Conservation (phyloP, 805 yeast genomes). For the Candida wancherniae region DNA sequence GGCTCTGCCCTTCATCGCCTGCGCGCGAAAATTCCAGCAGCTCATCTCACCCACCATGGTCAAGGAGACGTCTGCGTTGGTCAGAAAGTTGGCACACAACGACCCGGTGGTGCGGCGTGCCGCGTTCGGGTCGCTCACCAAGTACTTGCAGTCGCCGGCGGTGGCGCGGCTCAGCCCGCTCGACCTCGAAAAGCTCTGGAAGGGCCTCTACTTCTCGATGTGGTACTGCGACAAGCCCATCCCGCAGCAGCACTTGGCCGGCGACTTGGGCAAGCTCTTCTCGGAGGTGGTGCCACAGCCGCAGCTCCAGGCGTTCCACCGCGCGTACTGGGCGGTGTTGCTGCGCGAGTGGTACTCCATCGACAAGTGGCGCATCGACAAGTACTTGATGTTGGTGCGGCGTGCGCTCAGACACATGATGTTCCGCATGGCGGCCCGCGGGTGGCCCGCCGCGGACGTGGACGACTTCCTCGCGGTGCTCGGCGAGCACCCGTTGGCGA, state of each 20-base stretch:
- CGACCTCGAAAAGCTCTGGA: constrained; percentile 85
- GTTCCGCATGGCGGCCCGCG: constrained; percentile 44
- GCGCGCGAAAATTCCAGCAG: no score
- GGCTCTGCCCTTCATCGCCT: no score
- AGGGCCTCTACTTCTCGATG: constrained; percentile 91
- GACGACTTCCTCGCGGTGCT: constrained; percentile 42
- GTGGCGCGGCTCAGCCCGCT: constrained; percentile 39
- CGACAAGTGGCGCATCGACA: constrained; percentile 85
- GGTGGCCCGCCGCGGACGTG: constrained; percentile 49
- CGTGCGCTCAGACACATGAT: constrained; percentile 65
- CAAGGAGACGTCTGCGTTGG: constrained; percentile 47
- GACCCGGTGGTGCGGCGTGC: constrained; percentile 69
- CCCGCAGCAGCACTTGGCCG: constrained; percentile 84
- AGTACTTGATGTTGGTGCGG: constrained; percentile 77
- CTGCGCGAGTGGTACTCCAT: constrained; percentile 77
- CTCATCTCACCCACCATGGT: no score
- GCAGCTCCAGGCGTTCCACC: constrained; percentile 49
- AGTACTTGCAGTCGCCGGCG: constrained; percentile 44
- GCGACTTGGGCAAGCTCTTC: constrained; percentile 57
- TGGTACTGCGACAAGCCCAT: constrained; percentile 95
- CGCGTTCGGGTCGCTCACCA: constrained; percentile 61
- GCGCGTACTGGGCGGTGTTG: constrained; percentile 79
- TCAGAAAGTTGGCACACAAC: constrained; percentile 80
- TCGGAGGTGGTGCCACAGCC: constrained; percentile 38
- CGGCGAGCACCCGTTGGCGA: constrained; percentile 47